phyloP scores from a whole-genome alignment of 139 green algal genomes.

The Deuterostichococcus epilithicus region DNA sequence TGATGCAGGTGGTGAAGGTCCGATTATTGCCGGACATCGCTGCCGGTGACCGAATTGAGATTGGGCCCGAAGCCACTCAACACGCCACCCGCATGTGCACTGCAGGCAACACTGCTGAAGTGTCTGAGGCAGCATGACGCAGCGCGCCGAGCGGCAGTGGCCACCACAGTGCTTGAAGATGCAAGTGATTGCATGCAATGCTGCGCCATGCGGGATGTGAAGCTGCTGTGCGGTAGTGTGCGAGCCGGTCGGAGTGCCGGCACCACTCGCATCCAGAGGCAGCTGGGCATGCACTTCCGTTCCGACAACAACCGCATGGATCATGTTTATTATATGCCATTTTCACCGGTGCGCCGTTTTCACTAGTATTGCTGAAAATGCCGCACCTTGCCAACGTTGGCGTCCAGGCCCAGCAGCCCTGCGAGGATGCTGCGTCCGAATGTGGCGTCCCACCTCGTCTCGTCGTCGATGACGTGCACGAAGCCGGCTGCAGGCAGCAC shows the following conservation, averaged over 20 bases:
- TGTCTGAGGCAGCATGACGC: too few species aligned
- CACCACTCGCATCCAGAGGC: background rate
- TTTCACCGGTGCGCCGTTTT: conserved; percentile 56
- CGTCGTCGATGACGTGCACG: conserved; percentile 95
- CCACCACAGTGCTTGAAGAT: too few species aligned
- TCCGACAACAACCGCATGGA: background rate
- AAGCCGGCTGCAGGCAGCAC: conserved; percentile 46
- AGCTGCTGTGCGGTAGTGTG: background rate
- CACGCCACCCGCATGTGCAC: too few species aligned
- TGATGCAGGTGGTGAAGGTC: background rate
- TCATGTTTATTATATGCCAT: background rate
- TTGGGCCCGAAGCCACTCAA: too few species aligned
- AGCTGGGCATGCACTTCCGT: background rate
- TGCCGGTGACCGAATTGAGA: too few species aligned
- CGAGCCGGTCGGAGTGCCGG: background rate
- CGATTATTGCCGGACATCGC: background rate
- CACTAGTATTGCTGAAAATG: background rate
- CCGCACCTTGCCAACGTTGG: conserved; percentile 47
- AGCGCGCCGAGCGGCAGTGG: too few species aligned
- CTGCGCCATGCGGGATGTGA: too few species aligned
- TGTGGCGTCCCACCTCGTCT: conserved; percentile 67
- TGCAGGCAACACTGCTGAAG: too few species aligned
- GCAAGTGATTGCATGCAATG: too few species aligned
- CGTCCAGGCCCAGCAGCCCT: conserved; percentile 76
- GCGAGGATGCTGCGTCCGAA: conserved; percentile 76